Evolutionary conservation across 768 basidiomycete genomes (phyloP).

Genomic region (Panaeolus papilionaceus): DNA sequence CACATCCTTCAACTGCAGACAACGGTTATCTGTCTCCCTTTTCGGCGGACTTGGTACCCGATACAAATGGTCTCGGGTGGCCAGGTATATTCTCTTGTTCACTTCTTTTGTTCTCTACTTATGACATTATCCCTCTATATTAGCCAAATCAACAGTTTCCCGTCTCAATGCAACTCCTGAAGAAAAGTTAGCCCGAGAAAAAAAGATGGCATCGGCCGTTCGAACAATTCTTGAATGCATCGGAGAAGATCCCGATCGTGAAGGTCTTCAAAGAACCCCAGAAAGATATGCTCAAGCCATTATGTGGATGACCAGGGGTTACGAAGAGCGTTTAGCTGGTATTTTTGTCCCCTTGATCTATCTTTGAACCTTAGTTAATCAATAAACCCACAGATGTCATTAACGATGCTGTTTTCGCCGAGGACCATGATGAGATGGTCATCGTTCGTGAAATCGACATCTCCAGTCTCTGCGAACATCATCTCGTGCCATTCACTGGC

Average conservation of each 20-base stretch:
- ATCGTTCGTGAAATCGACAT: conserved; percentile 97
- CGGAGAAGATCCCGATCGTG: conserved; percentile 96
- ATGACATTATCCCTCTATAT: conserved; percentile 12
- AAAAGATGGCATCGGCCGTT: conserved; percentile 82
- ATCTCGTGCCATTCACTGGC: conserved; percentile 96
- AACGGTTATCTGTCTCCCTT: conserved; percentile 44
- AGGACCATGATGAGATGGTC: conserved; percentile 99
- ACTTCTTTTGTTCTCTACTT: conserved; percentile 18
- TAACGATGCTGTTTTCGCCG: conserved; percentile 97
- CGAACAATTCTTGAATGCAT: conserved; percentile 95
- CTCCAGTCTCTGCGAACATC: conserved; percentile 97
- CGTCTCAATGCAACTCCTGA: conserved; percentile 81
- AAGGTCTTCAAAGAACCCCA: conserved; percentile 91
- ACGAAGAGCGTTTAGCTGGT: conserved; percentile 95
- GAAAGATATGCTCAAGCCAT: conserved; percentile 96
- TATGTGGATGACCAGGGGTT: conserved; percentile 99
- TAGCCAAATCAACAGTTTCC: conserved; percentile 90
- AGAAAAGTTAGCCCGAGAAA: conserved; percentile 75
- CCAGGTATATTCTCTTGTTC: conserved; percentile 62
- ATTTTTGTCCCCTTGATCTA: conserved; percentile 21
- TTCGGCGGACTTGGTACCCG: conserved; percentile 48
- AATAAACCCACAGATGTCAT: conserved; percentile 78
- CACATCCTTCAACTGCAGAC: conserved; percentile 39
- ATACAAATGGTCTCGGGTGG: conserved; percentile 88
- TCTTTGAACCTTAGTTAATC: conserved; percentile 20